Conservation (phyloP, 1,284 basidiomycete genomes). For the Naganishia cerealis region DNA sequence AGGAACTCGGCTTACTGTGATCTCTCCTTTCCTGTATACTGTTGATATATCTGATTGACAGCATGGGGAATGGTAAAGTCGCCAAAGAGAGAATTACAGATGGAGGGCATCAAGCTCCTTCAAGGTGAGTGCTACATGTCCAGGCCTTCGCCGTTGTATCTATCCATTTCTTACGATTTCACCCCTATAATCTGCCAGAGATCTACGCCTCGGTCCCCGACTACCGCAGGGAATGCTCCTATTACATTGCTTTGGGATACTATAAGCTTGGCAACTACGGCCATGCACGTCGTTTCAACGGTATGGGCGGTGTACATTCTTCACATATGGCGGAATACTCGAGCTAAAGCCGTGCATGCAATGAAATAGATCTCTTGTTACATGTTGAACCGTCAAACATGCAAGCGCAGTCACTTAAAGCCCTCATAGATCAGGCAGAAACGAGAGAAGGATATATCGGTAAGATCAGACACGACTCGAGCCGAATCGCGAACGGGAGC, state of each 20-base stretch:
- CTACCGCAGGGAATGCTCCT: conserved; percentile 89
- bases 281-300: conserved; percentile 89
- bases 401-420: conserved; percentile 81
- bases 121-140: conserved; percentile 65
- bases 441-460: conserved; percentile 63
- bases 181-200: conserved; percentile 59
- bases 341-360: not conserved
- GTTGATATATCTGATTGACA: conserved; percentile 31
- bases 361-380: conserved; percentile 69
- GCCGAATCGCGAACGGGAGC: not conserved
- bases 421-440: conserved; percentile 83
- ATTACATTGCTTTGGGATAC: conserved; percentile 93
- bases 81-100: conserved; percentile 74
- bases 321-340: not conserved
- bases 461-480: conserved; percentile 55
- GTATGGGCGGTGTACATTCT: conserved; percentile 58
- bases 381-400: conserved; percentile 92
- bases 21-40: conserved; percentile 15
- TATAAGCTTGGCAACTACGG: conserved; percentile 96
- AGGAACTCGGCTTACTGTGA: not conserved
- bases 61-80: conserved; percentile 90
- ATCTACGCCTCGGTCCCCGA: conserved; percentile 86
- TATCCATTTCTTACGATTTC: conserved; percentile 1
- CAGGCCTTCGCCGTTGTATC: not conserved
- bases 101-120: conserved; percentile 83